Percentiles rank a stretch among this genome's conserved stretches.
phyloP scores from a whole-genome alignment of 1,139 yeast genomes.

The Taphrina pruni region DNA sequence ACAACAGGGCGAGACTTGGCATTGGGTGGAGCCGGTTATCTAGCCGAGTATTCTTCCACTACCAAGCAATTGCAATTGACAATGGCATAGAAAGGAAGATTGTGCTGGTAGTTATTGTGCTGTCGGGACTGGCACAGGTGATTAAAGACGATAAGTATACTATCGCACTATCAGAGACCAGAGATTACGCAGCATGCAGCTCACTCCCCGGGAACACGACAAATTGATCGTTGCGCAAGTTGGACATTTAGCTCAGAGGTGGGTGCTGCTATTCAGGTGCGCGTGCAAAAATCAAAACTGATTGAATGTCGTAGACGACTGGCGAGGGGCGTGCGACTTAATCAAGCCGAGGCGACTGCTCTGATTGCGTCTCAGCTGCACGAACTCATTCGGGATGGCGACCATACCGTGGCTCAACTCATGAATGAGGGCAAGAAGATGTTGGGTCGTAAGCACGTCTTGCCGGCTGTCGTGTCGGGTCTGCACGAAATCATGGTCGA shows the following conservation, averaged over 20 bases:
- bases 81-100: no score
- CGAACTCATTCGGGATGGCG: slow-evolving; percentile 43
- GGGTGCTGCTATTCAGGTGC: not conserved
- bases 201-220: slow-evolving; percentile 42
- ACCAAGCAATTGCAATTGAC: not conserved
- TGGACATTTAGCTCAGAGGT: slow-evolving; percentile 42
- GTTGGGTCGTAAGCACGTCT: slow-evolving; percentile 43
- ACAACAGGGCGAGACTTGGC: no score
- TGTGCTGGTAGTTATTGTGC: no score
- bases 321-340: slow-evolving; percentile 41
- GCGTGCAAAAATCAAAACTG: not conserved
- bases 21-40: slow-evolving; percentile 11
- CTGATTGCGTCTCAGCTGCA: slow-evolving; percentile 43
- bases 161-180: no score
- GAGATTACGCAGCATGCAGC: slow-evolving; percentile 28
- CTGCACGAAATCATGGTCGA: slow-evolving; percentile 43
- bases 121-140: not conserved
- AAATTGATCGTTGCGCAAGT: slow-evolving; percentile 42
- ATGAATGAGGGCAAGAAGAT: slow-evolving; percentile 42
- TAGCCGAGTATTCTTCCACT: slow-evolving; percentile 7
- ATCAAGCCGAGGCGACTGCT: slow-evolving; percentile 42
- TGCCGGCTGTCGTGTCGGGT: slow-evolving; percentile 36
- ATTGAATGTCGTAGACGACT: slow-evolving; percentile 21
- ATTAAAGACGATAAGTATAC: no score
- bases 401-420: slow-evolving; percentile 41